Evolutionary conservation across 768 basidiomycete genomes (phyloP), one percentile per base, ranked within the genome.

Genomic region (Hemileccinum impolitum): DNA sequence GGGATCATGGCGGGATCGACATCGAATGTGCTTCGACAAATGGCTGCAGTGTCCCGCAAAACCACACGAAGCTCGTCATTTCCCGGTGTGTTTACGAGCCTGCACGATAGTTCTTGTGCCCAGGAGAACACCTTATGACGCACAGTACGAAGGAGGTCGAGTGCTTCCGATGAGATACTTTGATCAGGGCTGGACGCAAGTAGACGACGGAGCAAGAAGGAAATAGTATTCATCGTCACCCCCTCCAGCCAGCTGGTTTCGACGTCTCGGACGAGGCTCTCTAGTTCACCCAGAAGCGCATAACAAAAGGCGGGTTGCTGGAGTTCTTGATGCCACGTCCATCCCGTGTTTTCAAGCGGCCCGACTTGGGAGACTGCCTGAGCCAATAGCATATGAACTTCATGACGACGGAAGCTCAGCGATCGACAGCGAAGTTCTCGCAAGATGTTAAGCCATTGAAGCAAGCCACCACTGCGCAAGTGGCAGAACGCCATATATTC

Each of bases 361-460:
- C 76, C 77, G 0, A 73, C 60, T 23, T 23, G 23, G 6, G 23
- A 23, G 23, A 23, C 23, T 23, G 23, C 23, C 23, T 23, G 23
- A 23, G 23, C 59, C 4, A 80, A n/a, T 4, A 81, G 58, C 0
- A 61, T 43, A 42, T 78, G 68, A 0, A 80, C 72, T 12, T 70
- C 73, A 0, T 65, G 63, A 7, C 56, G 43, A 17, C 65, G 61
- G 43, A 81, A 72, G 7, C 62, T 68, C 39, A 81, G 52, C 0
- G 56, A 53, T 21, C 66, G 59, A 1, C 61, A 63, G 4, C 65
- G 65, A 12, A 81, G 54, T 51, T 73, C 75, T 15, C 72, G 69
- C 14, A 68, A 50, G 23, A 81, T 71, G 46, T 81, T 81, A 23
- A 72, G 55, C 79, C 78, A 79, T 38, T 81, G 80, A 0, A 81